A percentile compares a stretch with the other conserved stretches of the same genome.
phyloP scores from a whole-genome alignment of 768 basidiomycete species.

The Aureoboletus auriporus region DNA sequence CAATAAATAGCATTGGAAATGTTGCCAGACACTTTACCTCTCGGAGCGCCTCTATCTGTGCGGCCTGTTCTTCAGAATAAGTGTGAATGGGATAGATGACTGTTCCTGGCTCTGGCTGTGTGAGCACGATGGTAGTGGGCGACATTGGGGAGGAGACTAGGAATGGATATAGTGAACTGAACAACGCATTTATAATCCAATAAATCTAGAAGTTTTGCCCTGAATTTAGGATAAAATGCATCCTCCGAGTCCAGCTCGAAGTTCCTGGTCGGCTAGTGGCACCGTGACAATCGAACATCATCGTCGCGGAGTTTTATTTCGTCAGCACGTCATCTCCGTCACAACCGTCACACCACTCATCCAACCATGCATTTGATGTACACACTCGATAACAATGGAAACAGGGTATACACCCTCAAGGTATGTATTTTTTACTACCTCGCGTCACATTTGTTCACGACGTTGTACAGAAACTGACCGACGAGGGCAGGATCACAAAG shows the following conservation, averaged over 20 bases:
- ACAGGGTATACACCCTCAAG: constrained; percentile 90
- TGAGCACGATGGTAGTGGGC: constrained; percentile 47
- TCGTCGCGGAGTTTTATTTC: constrained; percentile 16
- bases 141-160: constrained; percentile 27
- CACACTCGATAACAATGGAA: constrained; percentile 69
- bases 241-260: too few relatives aligned
- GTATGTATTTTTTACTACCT: constrained; percentile 39
- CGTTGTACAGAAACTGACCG: constrained; percentile 70
- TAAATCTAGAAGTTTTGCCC: too few relatives aligned
- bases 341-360: not conserved
- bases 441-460: constrained; percentile 3
- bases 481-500: constrained; percentile 80
- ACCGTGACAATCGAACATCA: not conserved
- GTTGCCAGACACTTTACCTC: constrained; percentile 41
- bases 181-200: too few relatives aligned
- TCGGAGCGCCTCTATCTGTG: constrained; percentile 55
- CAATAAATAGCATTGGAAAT: not conserved
- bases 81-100: constrained; percentile 49
- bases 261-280: too few relatives aligned
- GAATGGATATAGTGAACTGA: not conserved
- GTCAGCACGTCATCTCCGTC: not conserved
- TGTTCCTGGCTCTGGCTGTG: constrained; percentile 50
- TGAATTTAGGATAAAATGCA: too few relatives aligned
- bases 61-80: constrained; percentile 62
- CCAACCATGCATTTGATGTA: constrained; percentile 97